Percentiles rank a stretch among this genome's conserved stretches.
These are phyloP conservation scores for Smallanthus sonchifolius DNA, from an alignment of 129 eudicot genomes.

Conservation along the genomic window DNA sequence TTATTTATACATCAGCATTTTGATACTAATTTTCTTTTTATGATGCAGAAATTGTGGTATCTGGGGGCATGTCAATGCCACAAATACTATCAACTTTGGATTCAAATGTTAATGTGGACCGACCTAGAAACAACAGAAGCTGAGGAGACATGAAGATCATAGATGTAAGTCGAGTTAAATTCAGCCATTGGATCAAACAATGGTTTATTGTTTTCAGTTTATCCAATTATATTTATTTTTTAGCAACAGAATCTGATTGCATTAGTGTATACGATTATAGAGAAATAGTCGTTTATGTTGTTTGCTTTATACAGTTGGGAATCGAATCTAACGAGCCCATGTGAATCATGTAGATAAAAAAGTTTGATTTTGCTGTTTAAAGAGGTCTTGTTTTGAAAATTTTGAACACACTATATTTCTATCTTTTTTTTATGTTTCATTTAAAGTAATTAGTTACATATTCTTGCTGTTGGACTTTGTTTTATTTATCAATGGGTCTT, in stretches of 20 bases:
- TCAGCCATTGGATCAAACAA: slow-evolving; percentile 8
- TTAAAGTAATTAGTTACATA: not conserved
- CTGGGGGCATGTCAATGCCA: slow-evolving; percentile 99
- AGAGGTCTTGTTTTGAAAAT: not conserved
- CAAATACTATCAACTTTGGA: slow-evolving; percentile 80
- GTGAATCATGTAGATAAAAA: slow-evolving; percentile 35
- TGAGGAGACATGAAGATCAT: slow-evolving; percentile 10
- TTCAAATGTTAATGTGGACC: slow-evolving; percentile 31
- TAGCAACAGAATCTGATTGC: slow-evolving; percentile 13
- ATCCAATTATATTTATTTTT: slow-evolving; percentile 9
- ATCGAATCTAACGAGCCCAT: slow-evolving; percentile 6
- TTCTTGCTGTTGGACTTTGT: not conserved
- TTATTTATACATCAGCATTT: not conserved
- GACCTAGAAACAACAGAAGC: slow-evolving; percentile 59
- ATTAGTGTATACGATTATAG: slow-evolving; percentile 12
- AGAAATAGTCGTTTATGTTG: slow-evolving; percentile 20
- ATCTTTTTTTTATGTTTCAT: not conserved
- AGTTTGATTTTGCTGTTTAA: slow-evolving; percentile 6
- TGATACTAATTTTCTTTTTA: not conserved
- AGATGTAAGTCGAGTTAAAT: slow-evolving; percentile 1
- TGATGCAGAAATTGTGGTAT: slow-evolving; percentile 89
- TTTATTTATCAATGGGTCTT: no score
- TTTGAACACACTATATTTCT: not conserved
- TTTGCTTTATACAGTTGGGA: slow-evolving; percentile 22
- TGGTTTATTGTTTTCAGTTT: slow-evolving; percentile 11